Base-by-base conservation (phyloP, 257 asterid species). In the Petunia axillaris region DNA sequence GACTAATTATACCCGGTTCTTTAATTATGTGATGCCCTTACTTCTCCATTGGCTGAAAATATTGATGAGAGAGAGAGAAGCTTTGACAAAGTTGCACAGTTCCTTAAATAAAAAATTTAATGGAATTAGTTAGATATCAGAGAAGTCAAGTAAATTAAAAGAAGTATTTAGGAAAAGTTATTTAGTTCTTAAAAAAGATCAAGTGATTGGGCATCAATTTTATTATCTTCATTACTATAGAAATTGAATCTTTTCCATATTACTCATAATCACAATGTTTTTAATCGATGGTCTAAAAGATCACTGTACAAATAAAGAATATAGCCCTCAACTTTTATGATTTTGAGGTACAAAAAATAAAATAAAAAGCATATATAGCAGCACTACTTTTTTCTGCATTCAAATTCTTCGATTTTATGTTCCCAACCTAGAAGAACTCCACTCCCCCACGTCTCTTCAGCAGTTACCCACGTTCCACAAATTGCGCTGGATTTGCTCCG, bases 371-470 rank as follows among this genome's bases (percentile, higher is more conserved):
- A 54, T 38, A 65, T 25, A 25, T 25, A 25, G 25, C 46, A 25
- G 13, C 2, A 44, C 80, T 85, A 84, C 37, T 41, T 80, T 64
- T 78, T 43, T 4, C 57, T 43, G 78, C 77, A 74, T 59, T 83
- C 75, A 63, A 44, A 2, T 44, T 86, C 70, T 9, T 25, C 66
- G 9, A 89, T 65, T 53, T 86, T 79, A 25, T n/a, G n/a, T n/a
- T n/a, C n/a, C n/a, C n/a, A n/a, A n/a, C n/a, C n/a, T n/a, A n/a
- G n/a, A n/a, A n/a, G n/a, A n/a, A n/a, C n/a, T n/a, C n/a, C n/a
- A n/a, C n/a, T n/a, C n/a, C n/a, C n/a, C n/a, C n/a, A n/a, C n/a
- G n/a, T n/a, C n/a, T n/a, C n/a, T n/a, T n/a, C n/a, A n/a, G n/a
- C n/a, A n/a, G n/a, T n/a, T n/a, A n/a, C n/a, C n/a, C n/a, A n/a